Conservation (phyloP, 805 yeast genomes). For the Priceomyces medius region DNA sequence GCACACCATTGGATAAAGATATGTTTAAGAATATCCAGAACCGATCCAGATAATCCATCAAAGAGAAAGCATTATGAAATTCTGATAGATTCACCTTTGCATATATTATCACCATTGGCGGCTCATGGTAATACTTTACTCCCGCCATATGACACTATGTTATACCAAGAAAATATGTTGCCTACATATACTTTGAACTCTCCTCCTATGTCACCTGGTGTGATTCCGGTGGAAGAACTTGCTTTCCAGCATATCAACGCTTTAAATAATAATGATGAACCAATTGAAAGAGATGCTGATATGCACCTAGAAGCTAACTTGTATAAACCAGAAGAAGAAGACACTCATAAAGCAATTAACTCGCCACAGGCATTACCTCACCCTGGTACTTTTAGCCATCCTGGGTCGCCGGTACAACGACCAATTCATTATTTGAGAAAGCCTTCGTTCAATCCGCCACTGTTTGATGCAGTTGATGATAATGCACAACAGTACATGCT, state of each 20-base stretch:
- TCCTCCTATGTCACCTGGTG: constrained; percentile 58
- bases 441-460: constrained; percentile 64
- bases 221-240: constrained; percentile 42
- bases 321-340: constrained; percentile 53
- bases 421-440: constrained; percentile 55
- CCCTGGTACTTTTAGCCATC: constrained; percentile 40
- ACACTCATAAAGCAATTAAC: constrained; percentile 37
- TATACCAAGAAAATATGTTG: constrained; percentile 9
- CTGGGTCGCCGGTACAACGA: constrained; percentile 37
- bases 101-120: constrained; percentile 70
- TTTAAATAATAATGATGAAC: constrained; percentile 25
- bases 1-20: constrained; percentile 95
- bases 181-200: constrained; percentile 30
- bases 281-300: constrained; percentile 36
- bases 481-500: constrained; percentile 8
- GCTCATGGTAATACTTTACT: constrained; percentile 77
- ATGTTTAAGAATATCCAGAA: constrained; percentile 71
- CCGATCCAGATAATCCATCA: constrained; percentile 49
- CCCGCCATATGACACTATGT: constrained; percentile 59
- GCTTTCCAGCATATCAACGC: constrained; percentile 29
- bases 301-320: constrained; percentile 46
- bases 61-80: constrained; percentile 92
- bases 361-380: constrained; percentile 68
- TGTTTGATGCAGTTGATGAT: constrained; percentile 40
- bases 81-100: constrained; percentile 92